Evolutionary conservation across 345 rosid genomes (phyloP).

Genomic region (Populus euphratica): DNA sequence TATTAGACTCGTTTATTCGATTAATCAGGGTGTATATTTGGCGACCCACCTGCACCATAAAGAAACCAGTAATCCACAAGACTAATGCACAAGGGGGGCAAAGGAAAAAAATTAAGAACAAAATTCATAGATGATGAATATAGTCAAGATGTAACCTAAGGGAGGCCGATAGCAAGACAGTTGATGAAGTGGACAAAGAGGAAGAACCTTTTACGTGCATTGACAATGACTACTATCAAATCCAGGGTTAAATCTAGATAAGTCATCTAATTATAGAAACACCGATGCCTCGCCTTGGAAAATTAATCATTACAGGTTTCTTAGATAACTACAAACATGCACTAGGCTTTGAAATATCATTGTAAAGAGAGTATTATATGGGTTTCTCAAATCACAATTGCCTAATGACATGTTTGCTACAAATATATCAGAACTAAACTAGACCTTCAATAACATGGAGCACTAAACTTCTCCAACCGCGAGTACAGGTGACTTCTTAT

Average conservation of each 20-base stretch:
- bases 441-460: background rate
- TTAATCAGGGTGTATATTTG: constrained; percentile 49
- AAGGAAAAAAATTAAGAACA: background rate
- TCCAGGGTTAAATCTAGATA: background rate
- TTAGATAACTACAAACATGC: background rate
- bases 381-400: background rate
- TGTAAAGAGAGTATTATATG: background rate
- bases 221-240: background rate
- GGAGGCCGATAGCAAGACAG: background rate
- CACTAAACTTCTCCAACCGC: background rate
- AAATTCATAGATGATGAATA: background rate
- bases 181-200: background rate
- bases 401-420: background rate
- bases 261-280: background rate
- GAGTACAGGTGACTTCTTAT: background rate
- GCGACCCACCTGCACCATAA: constrained; percentile 62
- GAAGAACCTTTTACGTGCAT: background rate
- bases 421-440: background rate
- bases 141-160: background rate
- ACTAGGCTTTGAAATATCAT: background rate
- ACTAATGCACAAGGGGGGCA: background rate
- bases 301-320: background rate
- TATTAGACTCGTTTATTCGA: constrained; percentile 62
- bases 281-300: background rate
- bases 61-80: constrained; percentile 6